Conservation (phyloP, 768 basidiomycete species). For the Auriscalpium orientale region DNA sequence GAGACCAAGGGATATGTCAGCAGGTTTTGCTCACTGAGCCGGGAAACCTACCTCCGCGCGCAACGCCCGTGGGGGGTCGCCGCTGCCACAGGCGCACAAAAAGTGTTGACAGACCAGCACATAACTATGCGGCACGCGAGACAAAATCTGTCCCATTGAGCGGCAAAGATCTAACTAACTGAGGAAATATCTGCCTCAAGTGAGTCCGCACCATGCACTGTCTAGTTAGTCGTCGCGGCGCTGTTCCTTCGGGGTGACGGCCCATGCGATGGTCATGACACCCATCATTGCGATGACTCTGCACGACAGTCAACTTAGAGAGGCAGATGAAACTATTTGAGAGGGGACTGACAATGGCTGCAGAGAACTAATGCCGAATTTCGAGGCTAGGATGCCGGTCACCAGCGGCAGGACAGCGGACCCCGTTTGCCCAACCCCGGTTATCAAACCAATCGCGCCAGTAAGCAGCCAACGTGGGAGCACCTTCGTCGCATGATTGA, state of each 20-base stretch:
- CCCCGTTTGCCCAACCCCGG: constrained; percentile 53
- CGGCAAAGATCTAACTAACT: too few relatives aligned
- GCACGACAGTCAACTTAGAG: background rate
- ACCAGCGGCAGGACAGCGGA: constrained; percentile 68
- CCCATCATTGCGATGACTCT: constrained; percentile 59
- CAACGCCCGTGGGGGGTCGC: too few relatives aligned
- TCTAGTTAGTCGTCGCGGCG: background rate
- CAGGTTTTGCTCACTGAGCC: too few relatives aligned
- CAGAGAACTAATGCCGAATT: constrained; percentile 50
- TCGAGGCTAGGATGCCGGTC: constrained; percentile 59
- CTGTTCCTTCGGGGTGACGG: constrained; percentile 32
- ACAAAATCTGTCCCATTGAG: too few relatives aligned
- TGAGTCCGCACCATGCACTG: background rate
- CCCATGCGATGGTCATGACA: constrained; percentile 50
- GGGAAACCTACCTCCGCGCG: too few relatives aligned
- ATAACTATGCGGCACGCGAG: too few relatives aligned
- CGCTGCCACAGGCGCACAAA: too few relatives aligned
- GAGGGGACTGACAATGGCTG: constrained; percentile 49
- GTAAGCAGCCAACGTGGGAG: constrained; percentile 65
- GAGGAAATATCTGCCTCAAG: background rate
- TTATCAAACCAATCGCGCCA: constrained; percentile 37
- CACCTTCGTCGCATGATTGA: constrained; percentile 63
- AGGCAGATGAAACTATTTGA: background rate
- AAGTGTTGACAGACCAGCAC: too few relatives aligned
- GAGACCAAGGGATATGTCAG: too few relatives aligned